These are phyloP conservation scores for Arachnomyces sp. DNA, from an alignment of 2,329 filamentous ascomycete species.

Conservation along the genomic window DNA sequence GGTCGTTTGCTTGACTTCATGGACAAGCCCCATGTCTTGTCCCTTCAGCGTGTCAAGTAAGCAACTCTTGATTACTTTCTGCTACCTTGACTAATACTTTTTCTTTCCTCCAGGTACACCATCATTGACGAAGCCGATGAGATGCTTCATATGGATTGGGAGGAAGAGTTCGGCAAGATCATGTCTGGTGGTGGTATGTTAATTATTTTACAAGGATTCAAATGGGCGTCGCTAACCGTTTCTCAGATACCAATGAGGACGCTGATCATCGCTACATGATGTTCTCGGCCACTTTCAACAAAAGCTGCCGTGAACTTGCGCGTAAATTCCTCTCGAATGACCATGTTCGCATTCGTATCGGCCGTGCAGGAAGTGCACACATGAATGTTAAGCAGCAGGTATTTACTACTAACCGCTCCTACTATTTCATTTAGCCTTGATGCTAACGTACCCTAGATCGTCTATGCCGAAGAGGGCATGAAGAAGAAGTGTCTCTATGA, in stretches of 20 bases:
- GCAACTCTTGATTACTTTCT: conserved; percentile 3
- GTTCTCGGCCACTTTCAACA: conserved; percentile 93
- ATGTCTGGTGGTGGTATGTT: conserved; percentile 71
- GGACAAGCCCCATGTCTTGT: conserved; percentile 59
- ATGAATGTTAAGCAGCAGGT: conserved; percentile 70
- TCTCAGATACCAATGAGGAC: conserved; percentile 65
- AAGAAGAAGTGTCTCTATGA: conserved; percentile 69
- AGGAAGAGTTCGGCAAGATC: conserved; percentile 64
- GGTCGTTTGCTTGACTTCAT: conserved; percentile 84
- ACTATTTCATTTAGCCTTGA: not conserved
- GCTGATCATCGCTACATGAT: conserved; percentile 64
- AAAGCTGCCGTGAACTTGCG: conserved; percentile 66
- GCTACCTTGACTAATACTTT: conserved; percentile 6
- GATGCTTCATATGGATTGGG: conserved; percentile 75
- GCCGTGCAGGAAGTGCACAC: conserved; percentile 76
- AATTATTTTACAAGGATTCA: not conserved
- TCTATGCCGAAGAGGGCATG: conserved; percentile 55
- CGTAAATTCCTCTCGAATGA: conserved; percentile 65
- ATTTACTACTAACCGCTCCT: conserved; percentile 15
- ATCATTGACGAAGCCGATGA: conserved; percentile 95
- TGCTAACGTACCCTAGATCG: conserved; percentile 38
- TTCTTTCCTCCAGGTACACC: conserved; percentile 42
- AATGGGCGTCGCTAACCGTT: conserved; percentile 11
- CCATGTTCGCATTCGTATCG: conserved; percentile 75
- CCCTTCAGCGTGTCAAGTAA: conserved; percentile 68